Conservation (phyloP, 768 basidiomycete genomes). For the Psilocybe cubensis region DNA sequence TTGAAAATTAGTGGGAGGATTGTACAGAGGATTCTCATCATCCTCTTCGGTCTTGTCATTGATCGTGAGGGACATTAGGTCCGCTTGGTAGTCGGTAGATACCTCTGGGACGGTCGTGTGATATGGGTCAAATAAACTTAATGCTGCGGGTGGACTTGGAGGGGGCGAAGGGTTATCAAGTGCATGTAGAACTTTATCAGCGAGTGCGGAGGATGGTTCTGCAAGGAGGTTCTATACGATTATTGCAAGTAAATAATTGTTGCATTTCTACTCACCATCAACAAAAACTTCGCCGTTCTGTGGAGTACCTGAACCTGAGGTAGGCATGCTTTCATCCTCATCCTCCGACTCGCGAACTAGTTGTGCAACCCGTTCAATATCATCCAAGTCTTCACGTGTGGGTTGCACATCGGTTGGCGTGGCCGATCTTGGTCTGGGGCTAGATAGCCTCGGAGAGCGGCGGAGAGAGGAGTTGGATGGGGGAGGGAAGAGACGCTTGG, state of each 20-base stretch:
- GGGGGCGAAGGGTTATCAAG: constrained; percentile 78
- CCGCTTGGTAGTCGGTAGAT: constrained; percentile 24
- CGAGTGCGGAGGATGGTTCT: constrained; percentile 75
- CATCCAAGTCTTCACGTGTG: constrained; percentile 30
- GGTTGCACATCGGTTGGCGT: constrained; percentile 15
- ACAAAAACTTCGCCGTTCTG: constrained; percentile 42
- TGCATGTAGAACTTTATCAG: constrained; percentile 66
- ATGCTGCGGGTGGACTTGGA: constrained; percentile 31
- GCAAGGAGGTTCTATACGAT: constrained; percentile 4
- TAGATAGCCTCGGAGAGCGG: constrained; percentile 55
- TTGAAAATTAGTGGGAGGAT: not conserved
- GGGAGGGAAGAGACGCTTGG: constrained; percentile 30
- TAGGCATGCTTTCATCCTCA: constrained; percentile 31
- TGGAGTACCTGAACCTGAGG: constrained; percentile 50
- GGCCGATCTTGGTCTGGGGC: constrained; percentile 34
- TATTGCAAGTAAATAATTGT: constrained; percentile 2
- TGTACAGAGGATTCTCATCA: not conserved
- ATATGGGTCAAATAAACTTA: constrained; percentile 29
- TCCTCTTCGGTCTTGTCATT: constrained; percentile 9
- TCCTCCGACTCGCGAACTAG: constrained; percentile 32
- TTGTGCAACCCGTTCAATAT: constrained; percentile 26
- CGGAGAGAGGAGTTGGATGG: constrained; percentile 34
- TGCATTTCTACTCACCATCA: constrained; percentile 45
- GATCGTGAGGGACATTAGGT: constrained; percentile 23
- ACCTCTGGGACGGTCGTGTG: constrained; percentile 19